These are phyloP conservation scores for Monosporascus ibericus DNA, from an alignment of 2,329 filamentous ascomycete species.

Conservation along the genomic window DNA sequence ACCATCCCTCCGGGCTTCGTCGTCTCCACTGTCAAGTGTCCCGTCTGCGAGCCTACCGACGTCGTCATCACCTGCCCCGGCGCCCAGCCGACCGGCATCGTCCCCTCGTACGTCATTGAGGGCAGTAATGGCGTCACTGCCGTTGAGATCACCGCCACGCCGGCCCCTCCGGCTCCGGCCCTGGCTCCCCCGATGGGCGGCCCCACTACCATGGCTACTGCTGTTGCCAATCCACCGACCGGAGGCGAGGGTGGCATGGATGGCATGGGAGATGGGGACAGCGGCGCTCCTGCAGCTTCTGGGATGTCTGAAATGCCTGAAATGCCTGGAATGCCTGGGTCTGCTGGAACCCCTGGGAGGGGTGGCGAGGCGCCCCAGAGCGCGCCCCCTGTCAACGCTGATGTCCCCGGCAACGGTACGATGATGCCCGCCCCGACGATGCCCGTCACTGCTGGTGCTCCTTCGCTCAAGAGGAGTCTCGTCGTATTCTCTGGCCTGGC, in stretches of 20 bases:
- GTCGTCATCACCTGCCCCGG: constrained; percentile 32
- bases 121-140: constrained; percentile 31
- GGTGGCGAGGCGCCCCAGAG: background rate
- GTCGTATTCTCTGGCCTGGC: constrained; percentile 19
- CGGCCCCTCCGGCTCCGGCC: constrained; percentile 1
- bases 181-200: background rate
- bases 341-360: background rate
- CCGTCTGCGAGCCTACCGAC: constrained; percentile 24
- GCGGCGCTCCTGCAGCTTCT: background rate
- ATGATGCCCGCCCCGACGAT: constrained; percentile 4
- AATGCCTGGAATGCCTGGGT: background rate
- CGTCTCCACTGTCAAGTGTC: constrained; percentile 30
- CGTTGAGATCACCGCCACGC: constrained; percentile 11
- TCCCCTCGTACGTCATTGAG: constrained; percentile 19
- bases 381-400: background rate
- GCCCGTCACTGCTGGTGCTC: constrained; percentile 17
- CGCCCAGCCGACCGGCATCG: constrained; percentile 21
- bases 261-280: background rate
- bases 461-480: constrained; percentile 22
- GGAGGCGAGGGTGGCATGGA: background rate
- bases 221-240: background rate
- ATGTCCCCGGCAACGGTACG: constrained; percentile 11
- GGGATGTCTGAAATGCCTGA: background rate
- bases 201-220: background rate
- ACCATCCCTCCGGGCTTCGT: constrained; percentile 32